A percentile compares a stretch with the other conserved stretches of the same genome.
Conservation (phyloP, 768 basidiomycete species). For the Termitomyces sp. region DNA sequence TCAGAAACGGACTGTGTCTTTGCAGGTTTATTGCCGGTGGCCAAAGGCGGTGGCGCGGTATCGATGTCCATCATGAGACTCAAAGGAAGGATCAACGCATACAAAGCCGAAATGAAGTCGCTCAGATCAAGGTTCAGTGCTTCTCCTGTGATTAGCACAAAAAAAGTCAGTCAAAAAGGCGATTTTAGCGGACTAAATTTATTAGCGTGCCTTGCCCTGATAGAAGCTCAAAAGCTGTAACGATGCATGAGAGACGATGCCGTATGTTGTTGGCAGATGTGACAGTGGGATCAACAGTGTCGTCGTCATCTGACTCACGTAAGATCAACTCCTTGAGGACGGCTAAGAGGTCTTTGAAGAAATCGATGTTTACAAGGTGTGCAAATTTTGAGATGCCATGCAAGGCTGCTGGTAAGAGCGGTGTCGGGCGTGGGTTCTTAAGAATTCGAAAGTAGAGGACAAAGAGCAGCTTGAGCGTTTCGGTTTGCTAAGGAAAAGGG, state of each 20-base stretch:
- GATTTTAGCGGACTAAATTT: constrained; percentile 9
- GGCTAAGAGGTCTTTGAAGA: constrained; percentile 92
- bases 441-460: constrained; percentile 95
- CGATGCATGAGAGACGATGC: constrained; percentile 78
- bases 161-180: constrained; percentile 6
- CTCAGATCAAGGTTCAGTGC: constrained; percentile 94
- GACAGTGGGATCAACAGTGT: constrained; percentile 31
- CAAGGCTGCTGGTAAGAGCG: constrained; percentile 82
- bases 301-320: constrained; percentile 41
- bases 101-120: constrained; percentile 85
- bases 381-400: constrained; percentile 92
- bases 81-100: constrained; percentile 76
- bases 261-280: constrained; percentile 38
- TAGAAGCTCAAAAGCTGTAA: constrained; percentile 96
- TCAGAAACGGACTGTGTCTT: constrained; percentile 47
- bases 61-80: constrained; percentile 69
- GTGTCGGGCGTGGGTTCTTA: constrained; percentile 77
- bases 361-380: constrained; percentile 96
- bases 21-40: constrained; percentile 23
- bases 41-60: constrained; percentile 32
- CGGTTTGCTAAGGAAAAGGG: constrained; percentile 79
- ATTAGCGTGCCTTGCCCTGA: constrained; percentile 81
- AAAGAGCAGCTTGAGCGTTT: constrained; percentile 96
- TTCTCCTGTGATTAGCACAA: constrained; percentile 60
- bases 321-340: constrained; percentile 78